Conservation (phyloP, 768 basidiomycete species). For the Hemileccinum rubropunctum region DNA sequence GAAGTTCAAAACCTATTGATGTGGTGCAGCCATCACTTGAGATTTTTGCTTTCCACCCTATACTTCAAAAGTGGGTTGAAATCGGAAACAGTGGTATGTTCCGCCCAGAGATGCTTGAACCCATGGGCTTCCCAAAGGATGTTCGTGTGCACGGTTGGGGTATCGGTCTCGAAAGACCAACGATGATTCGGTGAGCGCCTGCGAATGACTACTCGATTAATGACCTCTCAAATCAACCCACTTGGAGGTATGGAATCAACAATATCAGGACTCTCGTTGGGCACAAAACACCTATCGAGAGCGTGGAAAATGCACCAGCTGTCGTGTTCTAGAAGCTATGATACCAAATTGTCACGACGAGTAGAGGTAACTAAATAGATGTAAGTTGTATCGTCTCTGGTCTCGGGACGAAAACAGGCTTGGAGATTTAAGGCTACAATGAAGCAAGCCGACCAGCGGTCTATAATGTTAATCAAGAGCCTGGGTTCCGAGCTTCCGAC, state of each 20-base stretch:
- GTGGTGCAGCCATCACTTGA: conserved; percentile 81
- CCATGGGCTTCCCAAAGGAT: conserved; percentile 97
- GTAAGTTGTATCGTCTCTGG: background rate
- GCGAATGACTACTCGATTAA: background rate
- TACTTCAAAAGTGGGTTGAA: conserved; percentile 93
- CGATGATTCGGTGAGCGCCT: conserved; percentile 88
- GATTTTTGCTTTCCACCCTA: conserved; percentile 97
- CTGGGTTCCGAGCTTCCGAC: background rate
- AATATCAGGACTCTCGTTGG: conserved; percentile 97
- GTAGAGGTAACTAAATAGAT: conserved; percentile 6
- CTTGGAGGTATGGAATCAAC: conserved; percentile 85
- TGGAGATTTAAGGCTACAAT: background rate
- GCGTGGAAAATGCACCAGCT: conserved; percentile 84
- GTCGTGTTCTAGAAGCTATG: conserved; percentile 70
- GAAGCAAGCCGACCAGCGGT: conserved; percentile 9
- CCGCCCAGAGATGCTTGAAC: conserved; percentile 98
- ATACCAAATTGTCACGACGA: conserved; percentile 3
- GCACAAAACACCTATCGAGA: conserved; percentile 92
- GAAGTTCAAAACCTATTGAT: background rate
- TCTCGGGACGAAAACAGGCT: background rate
- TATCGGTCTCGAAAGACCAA: conserved; percentile 89
- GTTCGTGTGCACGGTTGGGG: conserved; percentile 98
- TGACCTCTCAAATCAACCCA: conserved; percentile 1
- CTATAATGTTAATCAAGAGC: background rate
- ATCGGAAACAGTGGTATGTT: conserved; percentile 99